Evolutionary conservation across 176 grass and related monocot species (phyloP).

Genomic region (Oryza australiensis): DNA sequence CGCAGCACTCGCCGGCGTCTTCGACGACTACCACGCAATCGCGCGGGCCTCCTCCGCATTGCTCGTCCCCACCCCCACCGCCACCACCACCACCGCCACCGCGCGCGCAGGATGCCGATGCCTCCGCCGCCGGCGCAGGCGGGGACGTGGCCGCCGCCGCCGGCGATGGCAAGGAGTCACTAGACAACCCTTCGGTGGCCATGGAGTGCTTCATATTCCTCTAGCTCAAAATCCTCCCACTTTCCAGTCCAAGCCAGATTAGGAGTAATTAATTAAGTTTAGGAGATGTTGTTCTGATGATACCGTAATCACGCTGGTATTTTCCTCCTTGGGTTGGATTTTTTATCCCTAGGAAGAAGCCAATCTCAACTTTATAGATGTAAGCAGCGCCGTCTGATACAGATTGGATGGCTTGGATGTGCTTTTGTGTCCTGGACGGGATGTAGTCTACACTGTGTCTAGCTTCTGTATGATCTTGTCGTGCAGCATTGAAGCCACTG

Average conservation of each 20-base stretch:
- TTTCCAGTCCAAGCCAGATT: background rate
- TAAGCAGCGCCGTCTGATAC: background rate
- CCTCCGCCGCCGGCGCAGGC: background rate
- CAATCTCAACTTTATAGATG: background rate
- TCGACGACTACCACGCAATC: background rate
- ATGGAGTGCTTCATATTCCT: constrained; percentile 98
- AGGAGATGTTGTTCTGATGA: background rate
- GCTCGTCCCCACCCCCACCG: background rate
- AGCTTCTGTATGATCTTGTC: background rate
- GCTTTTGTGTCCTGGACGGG: background rate
- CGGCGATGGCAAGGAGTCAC: constrained; percentile 59
- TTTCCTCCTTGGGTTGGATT: constrained; percentile 16
- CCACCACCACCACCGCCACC: background rate
- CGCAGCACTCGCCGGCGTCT: background rate
- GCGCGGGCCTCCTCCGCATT: background rate
- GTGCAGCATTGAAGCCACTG: background rate
- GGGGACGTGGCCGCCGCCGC: background rate
- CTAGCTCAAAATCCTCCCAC: constrained; percentile 2
- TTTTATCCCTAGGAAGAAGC: constrained; percentile 17
- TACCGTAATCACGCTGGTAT: background rate
- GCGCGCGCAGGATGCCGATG: background rate
- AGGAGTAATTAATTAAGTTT: constrained; percentile 8
- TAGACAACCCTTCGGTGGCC: constrained; percentile 85
- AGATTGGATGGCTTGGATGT: background rate
- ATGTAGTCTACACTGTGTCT: constrained; percentile 9